Evolutionary conservation across 2,329 filamentous ascomycete species (phyloP).

Genomic region (Cladosporium sp.): DNA sequence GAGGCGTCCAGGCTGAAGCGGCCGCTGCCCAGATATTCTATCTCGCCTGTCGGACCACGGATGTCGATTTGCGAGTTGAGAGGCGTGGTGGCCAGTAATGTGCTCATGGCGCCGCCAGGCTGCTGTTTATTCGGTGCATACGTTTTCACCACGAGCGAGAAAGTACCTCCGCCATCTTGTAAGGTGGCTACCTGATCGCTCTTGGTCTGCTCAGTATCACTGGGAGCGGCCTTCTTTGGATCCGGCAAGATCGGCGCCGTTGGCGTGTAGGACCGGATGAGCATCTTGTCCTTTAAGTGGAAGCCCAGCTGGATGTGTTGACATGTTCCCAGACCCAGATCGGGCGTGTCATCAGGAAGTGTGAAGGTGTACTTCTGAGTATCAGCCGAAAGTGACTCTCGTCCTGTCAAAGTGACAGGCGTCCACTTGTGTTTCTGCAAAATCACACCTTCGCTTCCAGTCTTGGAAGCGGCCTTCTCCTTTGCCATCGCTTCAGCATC

Average conservation of each 20-base stretch:
- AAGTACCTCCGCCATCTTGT: slow-evolving; percentile 37
- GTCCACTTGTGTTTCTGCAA: slow-evolving; percentile 46
- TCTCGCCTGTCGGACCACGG: slow-evolving; percentile 49
- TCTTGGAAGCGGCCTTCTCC: slow-evolving; percentile 29
- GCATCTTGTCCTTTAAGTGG: slow-evolving; percentile 49
- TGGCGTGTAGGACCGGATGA: slow-evolving; percentile 50
- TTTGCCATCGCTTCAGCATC: slow-evolving; percentile 40
- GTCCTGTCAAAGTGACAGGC: slow-evolving; percentile 39
- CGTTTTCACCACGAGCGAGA: slow-evolving; percentile 49
- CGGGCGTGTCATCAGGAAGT: slow-evolving; percentile 37
- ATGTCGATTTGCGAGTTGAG: slow-evolving; percentile 49
- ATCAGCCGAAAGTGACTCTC: slow-evolving; percentile 41
- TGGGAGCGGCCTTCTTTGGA: neutral
- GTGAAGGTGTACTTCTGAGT: slow-evolving; percentile 46
- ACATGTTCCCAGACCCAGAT: slow-evolving; percentile 47
- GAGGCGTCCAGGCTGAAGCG: slow-evolving; percentile 42
- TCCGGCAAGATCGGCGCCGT: slow-evolving; percentile 41
- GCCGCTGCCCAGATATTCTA: slow-evolving; percentile 46
- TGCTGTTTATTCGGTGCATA: slow-evolving; percentile 47
- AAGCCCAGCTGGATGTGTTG: slow-evolving; percentile 53
- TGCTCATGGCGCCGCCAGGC: slow-evolving; percentile 52
- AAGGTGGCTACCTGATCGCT: slow-evolving; percentile 20
- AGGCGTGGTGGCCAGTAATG: slow-evolving; percentile 49
- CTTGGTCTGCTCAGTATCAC: too few relatives aligned
- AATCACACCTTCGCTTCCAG: slow-evolving; percentile 30